Conservation (phyloP, 2,329 filamentous ascomycete genomes). For the Penicillium thymicola region DNA sequence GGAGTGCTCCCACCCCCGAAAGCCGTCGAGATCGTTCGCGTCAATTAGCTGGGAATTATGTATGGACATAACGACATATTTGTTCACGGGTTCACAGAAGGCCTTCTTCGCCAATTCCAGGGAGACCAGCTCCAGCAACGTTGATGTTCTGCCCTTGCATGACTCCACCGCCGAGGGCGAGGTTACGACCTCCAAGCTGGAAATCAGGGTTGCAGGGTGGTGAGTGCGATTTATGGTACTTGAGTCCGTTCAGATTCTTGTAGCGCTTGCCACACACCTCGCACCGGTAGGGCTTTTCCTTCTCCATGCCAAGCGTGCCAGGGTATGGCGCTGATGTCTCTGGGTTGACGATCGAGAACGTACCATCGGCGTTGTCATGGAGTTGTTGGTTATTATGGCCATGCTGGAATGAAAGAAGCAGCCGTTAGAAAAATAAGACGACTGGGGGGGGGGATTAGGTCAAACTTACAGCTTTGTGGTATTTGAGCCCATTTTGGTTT, state of each 20-base stretch:
- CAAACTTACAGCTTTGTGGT: conserved; percentile 63
- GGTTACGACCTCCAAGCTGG: conserved; percentile 48
- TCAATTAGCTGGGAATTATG: conserved; percentile 28
- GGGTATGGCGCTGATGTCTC: conserved; percentile 92
- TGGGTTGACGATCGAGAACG: conserved; percentile 96
- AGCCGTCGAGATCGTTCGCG: conserved; percentile 29
- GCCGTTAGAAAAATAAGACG: conserved; percentile 10
- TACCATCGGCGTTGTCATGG: conserved; percentile 94
- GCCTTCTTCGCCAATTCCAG: conserved; percentile 46
- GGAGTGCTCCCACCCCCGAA: conserved; percentile 17
- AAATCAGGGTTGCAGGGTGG: conserved; percentile 86
- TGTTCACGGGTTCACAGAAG: conserved; percentile 30
- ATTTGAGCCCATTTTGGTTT: conserved; percentile 98
- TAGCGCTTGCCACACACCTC: conserved; percentile 97
- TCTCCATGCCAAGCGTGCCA: conserved; percentile 98
- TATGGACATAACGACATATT: conserved; percentile 16
- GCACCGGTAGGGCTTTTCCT: conserved; percentile 98
- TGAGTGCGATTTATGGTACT: conserved; percentile 87
- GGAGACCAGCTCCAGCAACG: conserved; percentile 48
- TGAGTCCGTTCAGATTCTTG: conserved; percentile 97
- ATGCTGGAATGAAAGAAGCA: conserved; percentile 51
- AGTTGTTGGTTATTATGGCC: conserved; percentile 96
- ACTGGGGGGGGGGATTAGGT: conserved; percentile 25
- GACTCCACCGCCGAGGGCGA: conserved; percentile 41
- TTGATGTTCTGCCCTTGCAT: conserved; percentile 49